Evolutionary conservation across 148 eudicot species (phyloP), one percentile per base, ranked within the genome.

Genomic region (Diospyros lotus): DNA sequence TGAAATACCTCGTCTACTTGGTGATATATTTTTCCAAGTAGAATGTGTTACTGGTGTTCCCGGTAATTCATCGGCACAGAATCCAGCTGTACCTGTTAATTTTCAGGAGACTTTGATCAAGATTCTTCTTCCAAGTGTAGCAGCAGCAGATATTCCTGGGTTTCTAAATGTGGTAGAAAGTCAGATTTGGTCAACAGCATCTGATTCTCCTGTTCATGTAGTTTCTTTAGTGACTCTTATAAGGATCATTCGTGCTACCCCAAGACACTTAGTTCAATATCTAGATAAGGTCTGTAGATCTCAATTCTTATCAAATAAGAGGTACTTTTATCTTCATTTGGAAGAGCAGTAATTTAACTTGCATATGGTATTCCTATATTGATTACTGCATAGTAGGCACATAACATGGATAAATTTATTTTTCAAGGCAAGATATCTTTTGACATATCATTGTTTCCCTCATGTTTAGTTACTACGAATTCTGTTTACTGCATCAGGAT

Each of bases 161-260:
- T 96, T 90, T 86, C 85, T 96, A 70, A 86, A 86, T 78, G 97
- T 91, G 46, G 82, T 93, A 65, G 97, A 93, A 82, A 90, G 98
- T 72, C 94, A 93, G 72, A 91, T 96, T 73, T 96, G 98, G 98
- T 96, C 99, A 39, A 96, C 97, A 17, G 96, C 99, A 56, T 96
- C 99, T 83, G 99, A 96, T 85, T 96, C 99, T 78, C 94, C 97
- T 53, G 98, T 93, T 84, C 98, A 93, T 87, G 82, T 89, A 42
- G 90, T 88, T 48, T 86, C 99, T 52, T 87, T 96, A 66, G 86
- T 86, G 87, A 90, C 94, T 75, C 86, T 96, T 76, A 82, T 88
- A 68, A 83, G 99, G 88, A 83, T 96, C 73, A 81, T 91, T 67
- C 97, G 93, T 83, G 89, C 91, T 79, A 93, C 94, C 77, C 93